phyloP scores from a whole-genome alignment of 2,329 filamentous ascomycete genomes.

The Botrytis pseudocinerea region DNA sequence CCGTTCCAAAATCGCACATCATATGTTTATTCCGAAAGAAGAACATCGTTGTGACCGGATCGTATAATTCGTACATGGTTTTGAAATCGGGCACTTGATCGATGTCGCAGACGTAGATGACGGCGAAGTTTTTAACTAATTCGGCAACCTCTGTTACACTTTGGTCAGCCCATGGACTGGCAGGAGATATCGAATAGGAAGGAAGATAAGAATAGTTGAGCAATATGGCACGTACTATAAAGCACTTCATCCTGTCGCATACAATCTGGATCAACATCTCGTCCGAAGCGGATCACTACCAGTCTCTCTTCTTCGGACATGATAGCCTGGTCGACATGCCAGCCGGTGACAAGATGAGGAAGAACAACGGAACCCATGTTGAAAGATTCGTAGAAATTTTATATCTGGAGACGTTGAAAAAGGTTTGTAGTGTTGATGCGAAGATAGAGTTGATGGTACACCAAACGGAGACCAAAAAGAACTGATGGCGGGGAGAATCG shows the following conservation, averaged over 20 bases:
- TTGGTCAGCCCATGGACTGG: background rate
- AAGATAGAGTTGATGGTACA: background rate
- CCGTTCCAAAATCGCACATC: constrained; percentile 97
- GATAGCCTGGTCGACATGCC: constrained; percentile 98
- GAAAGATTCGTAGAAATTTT: background rate
- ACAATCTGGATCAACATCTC: constrained; percentile 78
- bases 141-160: constrained; percentile 67
- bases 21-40: constrained; percentile 99
- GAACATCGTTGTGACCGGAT: constrained; percentile 94
- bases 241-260: constrained; percentile 90
- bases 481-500: background rate
- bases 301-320: constrained; percentile 85
- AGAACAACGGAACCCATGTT: constrained; percentile 77
- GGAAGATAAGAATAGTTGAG: background rate
- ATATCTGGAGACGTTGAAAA: background rate
- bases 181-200: background rate
- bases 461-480: background rate
- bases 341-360: constrained; percentile 86
- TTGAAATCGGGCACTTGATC: constrained; percentile 92
- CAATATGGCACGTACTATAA: constrained; percentile 56
- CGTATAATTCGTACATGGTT: constrained; percentile 90
- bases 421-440: background rate
- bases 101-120: constrained; percentile 92
- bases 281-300: constrained; percentile 90
- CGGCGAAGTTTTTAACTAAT: constrained; percentile 87